Percentiles rank a stretch among this genome's conserved stretches.
phyloP scores from a whole-genome alignment of 1,284 basidiomycete species.

The Ustilago loliicola region DNA sequence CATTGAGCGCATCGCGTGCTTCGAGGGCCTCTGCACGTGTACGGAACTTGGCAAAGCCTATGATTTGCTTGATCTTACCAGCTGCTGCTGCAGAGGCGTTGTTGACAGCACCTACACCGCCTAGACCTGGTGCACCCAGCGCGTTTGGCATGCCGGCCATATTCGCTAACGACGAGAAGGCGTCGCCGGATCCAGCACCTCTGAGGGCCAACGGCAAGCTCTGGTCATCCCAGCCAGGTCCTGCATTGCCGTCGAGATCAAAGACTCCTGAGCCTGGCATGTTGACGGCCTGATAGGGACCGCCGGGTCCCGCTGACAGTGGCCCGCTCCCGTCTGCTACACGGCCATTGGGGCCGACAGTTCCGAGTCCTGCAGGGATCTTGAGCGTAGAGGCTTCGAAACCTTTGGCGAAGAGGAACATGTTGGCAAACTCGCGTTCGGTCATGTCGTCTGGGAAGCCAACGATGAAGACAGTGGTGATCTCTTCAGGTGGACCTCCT shows the following conservation, averaged over 20 bases:
- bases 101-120: constrained; percentile 28
- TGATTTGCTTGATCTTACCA: constrained; percentile 81
- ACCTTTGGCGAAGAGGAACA: constrained; percentile 95
- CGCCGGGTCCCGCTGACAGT: constrained; percentile 39
- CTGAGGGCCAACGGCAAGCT: constrained; percentile 52
- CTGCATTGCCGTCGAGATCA: constrained; percentile 35
- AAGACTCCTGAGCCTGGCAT: constrained; percentile 55
- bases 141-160: constrained; percentile 41
- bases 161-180: constrained; percentile 45
- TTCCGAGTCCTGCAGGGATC: constrained; percentile 87
- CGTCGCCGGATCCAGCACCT: constrained; percentile 49
- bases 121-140: constrained; percentile 29
- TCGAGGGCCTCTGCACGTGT: constrained; percentile 87
- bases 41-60: constrained; percentile 96
- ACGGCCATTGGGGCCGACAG: constrained; percentile 36
- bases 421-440: constrained; percentile 98
- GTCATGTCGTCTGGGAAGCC: constrained; percentile 99
- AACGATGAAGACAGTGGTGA: constrained; percentile 97
- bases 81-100: constrained; percentile 37
- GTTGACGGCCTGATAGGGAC: constrained; percentile 62
- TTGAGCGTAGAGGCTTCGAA: constrained; percentile 98
- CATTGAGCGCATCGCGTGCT: constrained; percentile 90
- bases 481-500: constrained; percentile 77
- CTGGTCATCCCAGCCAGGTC: constrained; percentile 49
- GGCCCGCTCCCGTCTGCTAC: constrained; percentile 35